Base-by-base conservation (phyloP, 2,329 filamentous ascomycete genomes). In the Cyanodermella asteris region DNA sequence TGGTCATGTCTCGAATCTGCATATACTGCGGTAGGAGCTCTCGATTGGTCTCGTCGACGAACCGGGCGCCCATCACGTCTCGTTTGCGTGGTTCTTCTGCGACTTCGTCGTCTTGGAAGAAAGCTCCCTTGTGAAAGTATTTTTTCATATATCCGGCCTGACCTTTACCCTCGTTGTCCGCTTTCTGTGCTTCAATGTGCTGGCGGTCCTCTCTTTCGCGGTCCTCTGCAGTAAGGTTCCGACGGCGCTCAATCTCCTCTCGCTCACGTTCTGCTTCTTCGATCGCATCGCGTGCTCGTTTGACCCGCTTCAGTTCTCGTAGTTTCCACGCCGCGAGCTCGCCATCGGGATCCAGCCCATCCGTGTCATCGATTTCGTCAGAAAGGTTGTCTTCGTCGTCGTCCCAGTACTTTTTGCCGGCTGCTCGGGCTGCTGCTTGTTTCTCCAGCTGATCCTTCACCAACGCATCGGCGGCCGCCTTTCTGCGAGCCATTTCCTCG, bases 111-210 rank as follows among this genome's bases (percentile, higher is more conserved):
- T 82, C 78, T 36, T 74, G 75, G 56, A 78, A 94, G 55, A 94
- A 97, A 10, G 87, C 87, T 24, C 87, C 87, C 52, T 82, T 84
- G 59, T 97, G 87, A 49, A 78, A 82, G 53, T 94, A 97, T 44
- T 82, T 81, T 43, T 93, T 82, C 75, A 94, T 78, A 46, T 70
- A 93, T 2, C 64, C 64, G 60, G 87, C 78, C 50, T 84, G 74
- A 26, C 80, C 80, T 31, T 73, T 72, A 25, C 58, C 49, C 32
- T 75, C 69, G 38, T 57, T 55, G 34, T 91, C 81, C 33, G 75
- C 74, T 37, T 73, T 68, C 49, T 94, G 84, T 35, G 61, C 59
- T 1, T 71, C 70, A 11, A 94, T 53, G 46, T 68, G 77, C 25
- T 63, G 75, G 21, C 70, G 64, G 46, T 97, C 87, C 46, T 97